A percentile compares a stretch with the other conserved stretches of the same genome.
These are phyloP conservation scores for Gossypium thurberi DNA, from an alignment of 345 rosid species.

Conservation along the genomic window DNA sequence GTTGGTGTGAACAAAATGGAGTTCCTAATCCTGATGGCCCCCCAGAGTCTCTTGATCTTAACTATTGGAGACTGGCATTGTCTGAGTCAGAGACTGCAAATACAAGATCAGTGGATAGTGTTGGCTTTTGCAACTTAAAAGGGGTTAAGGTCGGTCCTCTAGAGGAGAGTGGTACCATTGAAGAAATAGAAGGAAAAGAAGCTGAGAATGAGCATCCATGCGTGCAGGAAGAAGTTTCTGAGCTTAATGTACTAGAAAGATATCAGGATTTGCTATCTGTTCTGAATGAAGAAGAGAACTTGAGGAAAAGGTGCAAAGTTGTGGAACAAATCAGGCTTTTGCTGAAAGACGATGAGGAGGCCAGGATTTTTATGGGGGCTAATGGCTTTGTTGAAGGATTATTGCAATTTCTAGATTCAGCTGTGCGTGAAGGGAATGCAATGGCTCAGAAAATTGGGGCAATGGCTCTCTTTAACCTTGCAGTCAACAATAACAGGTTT, in stretches of 20 bases:
- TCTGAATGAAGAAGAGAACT: constrained; percentile 47
- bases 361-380: constrained; percentile 79
- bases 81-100: constrained; percentile 63
- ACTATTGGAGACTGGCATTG: constrained; percentile 81
- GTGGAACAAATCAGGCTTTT: constrained; percentile 65
- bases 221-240: constrained; percentile 34
- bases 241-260: constrained; percentile 35
- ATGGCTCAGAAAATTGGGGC: constrained; percentile 73
- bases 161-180: constrained; percentile 55
- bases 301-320: constrained; percentile 47
- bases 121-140: constrained; percentile 42
- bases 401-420: constrained; percentile 57
- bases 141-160: constrained; percentile 57
- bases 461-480: constrained; percentile 95
- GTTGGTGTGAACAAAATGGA: constrained; percentile 97
- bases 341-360: constrained; percentile 94
- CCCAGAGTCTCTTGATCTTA: constrained; percentile 81
- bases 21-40: constrained; percentile 63
- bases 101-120: constrained; percentile 52
- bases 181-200: constrained; percentile 34
- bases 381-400: constrained; percentile 82
- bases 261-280: constrained; percentile 43
- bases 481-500: constrained; percentile 94
- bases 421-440: constrained; percentile 38
- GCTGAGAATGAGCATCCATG: constrained; percentile 24